Evolutionary conservation across 1,139 yeast genomes (phyloP).

Genomic region (Suhomyces bribrorum): DNA sequence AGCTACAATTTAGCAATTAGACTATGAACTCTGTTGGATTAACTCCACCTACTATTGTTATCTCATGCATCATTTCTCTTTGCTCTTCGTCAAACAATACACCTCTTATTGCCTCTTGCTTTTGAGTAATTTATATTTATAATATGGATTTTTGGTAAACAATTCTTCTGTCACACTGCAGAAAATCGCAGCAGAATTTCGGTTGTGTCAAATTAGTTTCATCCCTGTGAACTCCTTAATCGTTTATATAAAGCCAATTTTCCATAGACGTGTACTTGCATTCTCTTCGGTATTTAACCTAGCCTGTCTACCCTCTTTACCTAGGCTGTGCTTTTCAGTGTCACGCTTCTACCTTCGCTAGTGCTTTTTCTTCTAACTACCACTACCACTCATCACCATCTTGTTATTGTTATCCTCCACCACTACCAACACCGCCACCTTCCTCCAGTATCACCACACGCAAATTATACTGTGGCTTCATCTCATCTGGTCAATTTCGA

Average conservation of each 20-base stretch:
- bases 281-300: background rate
- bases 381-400: too few relatives aligned
- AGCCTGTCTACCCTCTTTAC: background rate
- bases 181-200: background rate
- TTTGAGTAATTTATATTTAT: background rate
- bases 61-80: background rate
- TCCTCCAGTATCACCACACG: background rate
- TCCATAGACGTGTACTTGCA: background rate
- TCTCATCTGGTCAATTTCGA: background rate
- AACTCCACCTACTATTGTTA: background rate
- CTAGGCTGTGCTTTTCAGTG: background rate
- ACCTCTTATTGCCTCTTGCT: background rate
- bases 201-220: constrained; percentile 3
- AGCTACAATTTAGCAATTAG: background rate
- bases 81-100: background rate
- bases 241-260: background rate
- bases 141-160: background rate
- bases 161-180: background rate
- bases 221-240: constrained; percentile 10
- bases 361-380: too few relatives aligned
- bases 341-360: too few relatives aligned
- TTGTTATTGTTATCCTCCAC: too few relatives aligned
- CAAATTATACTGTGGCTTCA: background rate
- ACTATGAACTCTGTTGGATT: background rate
- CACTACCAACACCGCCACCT: background rate